Evolutionary conservation across 2,329 filamentous ascomycete species (phyloP).

Genomic region (Fusarium illudens): DNA sequence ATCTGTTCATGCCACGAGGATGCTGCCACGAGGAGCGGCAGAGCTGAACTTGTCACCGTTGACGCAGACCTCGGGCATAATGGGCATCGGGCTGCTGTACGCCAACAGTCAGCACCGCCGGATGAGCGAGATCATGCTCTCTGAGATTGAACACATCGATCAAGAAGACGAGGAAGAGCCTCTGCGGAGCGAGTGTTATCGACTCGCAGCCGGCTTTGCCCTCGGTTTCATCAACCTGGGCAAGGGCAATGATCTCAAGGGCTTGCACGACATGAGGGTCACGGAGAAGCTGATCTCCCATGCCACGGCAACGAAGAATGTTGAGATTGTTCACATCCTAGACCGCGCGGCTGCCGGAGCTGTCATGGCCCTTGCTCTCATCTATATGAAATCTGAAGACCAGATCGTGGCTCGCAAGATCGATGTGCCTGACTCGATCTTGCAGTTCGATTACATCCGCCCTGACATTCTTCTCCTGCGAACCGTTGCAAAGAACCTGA

Average conservation of each 20-base stretch:
- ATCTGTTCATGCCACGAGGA: conserved; percentile 94
- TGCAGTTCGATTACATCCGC: conserved; percentile 95
- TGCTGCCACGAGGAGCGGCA: conserved; percentile 90
- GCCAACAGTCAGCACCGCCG: conserved; percentile 94
- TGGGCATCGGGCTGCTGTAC: conserved; percentile 96
- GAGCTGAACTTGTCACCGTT: conserved; percentile 93
- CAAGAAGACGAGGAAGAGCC: conserved; percentile 83
- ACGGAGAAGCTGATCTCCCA: conserved; percentile 87
- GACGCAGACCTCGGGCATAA: conserved; percentile 94
- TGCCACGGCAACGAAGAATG: conserved; percentile 88
- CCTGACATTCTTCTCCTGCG: conserved; percentile 92
- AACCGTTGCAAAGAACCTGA: conserved; percentile 87
- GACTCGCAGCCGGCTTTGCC: conserved; percentile 91
- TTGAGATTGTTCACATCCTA: conserved; percentile 89
- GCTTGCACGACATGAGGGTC: conserved; percentile 91
- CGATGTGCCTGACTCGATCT: conserved; percentile 86
- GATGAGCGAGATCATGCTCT: conserved; percentile 99
- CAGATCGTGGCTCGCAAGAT: conserved; percentile 87
- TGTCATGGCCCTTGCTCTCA: conserved; percentile 86
- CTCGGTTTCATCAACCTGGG: conserved; percentile 94
- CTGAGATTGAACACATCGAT: conserved; percentile 90
- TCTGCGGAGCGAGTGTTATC: conserved; percentile 93
- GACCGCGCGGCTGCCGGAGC: conserved; percentile 95
- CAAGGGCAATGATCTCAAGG: conserved; percentile 86
- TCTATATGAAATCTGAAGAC: conserved; percentile 98